Base-by-base conservation (phyloP, 345 rosid species). In the Stellera chamaejasme region DNA sequence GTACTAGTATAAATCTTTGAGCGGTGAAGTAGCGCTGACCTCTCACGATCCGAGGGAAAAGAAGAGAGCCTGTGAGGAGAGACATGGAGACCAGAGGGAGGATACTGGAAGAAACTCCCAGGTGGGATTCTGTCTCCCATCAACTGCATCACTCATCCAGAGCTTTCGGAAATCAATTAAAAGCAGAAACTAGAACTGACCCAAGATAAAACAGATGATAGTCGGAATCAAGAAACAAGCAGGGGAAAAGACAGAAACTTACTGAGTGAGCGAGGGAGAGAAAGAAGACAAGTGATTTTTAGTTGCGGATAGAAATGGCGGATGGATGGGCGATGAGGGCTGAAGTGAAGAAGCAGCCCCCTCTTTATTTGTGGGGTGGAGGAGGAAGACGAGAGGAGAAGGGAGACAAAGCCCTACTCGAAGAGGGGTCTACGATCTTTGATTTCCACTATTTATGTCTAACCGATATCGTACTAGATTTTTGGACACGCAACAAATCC, bases 91-190 rank as follows among this genome's bases (percentile, higher is more conserved):
- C 88, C 96, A 13, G 95, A 72, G 13, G 87, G 90, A 50, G 96
- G 90, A 61, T 68, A 82, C 75, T 88, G 96, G 66, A 85, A 88
- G 86, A 68, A 91, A 69, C 96, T 88, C 56, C 96, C 92, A 0
- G 89, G 80, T 50, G 74, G 74, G 70, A 91, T 88, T 79, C 95
- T 85, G 63, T 88, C 96, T 56, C 83, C 98, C 92, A 91, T 90
- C 75, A 69, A 73, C 32, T 16, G 54, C 39, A 50, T 15, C 36
- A 62, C 10, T 43, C 13, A 39, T 46, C 55, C 3, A 53, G 67
- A 25, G 63, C 48, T 65, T 55, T 43, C 39, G 39, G 13, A 66
- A 58, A 78, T 63, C 52, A 60, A 39, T 25, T 26, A 13, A 43
- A 53, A 52, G 11, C 27, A 62, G 57, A 69, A 58, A 59, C 66